A percentile compares a stretch with the other conserved stretches of the same genome.
Evolutionary conservation across 2,329 filamentous ascomycete species (phyloP).

Genomic region (Pseudogymnoascus sp.): DNA sequence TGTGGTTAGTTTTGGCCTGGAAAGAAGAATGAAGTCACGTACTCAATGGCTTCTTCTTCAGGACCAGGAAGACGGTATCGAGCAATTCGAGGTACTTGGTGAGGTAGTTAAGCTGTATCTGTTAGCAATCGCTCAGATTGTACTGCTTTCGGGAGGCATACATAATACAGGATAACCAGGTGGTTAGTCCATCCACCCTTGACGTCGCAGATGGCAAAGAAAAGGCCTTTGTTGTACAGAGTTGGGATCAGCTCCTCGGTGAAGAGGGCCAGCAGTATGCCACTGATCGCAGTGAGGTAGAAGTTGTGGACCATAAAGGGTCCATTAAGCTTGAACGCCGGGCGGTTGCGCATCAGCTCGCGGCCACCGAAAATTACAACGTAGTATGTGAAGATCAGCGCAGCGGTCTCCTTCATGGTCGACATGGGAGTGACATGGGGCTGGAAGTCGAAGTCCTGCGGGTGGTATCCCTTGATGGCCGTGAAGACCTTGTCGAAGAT

Average conservation of each 20-base stretch:
- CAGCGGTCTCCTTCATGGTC: slow-evolving; percentile 73
- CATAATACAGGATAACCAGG: slow-evolving; percentile 92
- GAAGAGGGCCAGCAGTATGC: slow-evolving; percentile 72
- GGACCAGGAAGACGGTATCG: slow-evolving; percentile 92
- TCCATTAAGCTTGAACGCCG: slow-evolving; percentile 77
- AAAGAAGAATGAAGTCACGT: slow-evolving; percentile 27
- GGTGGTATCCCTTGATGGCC: slow-evolving; percentile 68
- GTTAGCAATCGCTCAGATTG: slow-evolving; percentile 31
- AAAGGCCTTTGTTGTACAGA: slow-evolving; percentile 71
- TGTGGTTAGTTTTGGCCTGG: neutral
- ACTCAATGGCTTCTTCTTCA: slow-evolving; percentile 99
- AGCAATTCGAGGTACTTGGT: slow-evolving; percentile 96
- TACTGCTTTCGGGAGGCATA: slow-evolving; percentile 43
- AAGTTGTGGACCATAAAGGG: slow-evolving; percentile 97
- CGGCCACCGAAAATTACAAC: slow-evolving; percentile 86
- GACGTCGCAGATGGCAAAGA: slow-evolving; percentile 76
- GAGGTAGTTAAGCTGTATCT: slow-evolving; percentile 79
- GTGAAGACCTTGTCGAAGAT: slow-evolving; percentile 86
- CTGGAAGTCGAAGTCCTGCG: slow-evolving; percentile 78
- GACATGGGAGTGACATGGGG: slow-evolving; percentile 81
- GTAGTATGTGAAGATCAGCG: slow-evolving; percentile 85
- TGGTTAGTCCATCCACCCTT: slow-evolving; percentile 90
- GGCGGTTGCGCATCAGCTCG: slow-evolving; percentile 81
- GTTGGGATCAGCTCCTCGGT: slow-evolving; percentile 86
- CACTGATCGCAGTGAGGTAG: slow-evolving; percentile 81